phyloP scores from a whole-genome alignment of 1,284 basidiomycete genomes.

The Puccinia hordei region DNA sequence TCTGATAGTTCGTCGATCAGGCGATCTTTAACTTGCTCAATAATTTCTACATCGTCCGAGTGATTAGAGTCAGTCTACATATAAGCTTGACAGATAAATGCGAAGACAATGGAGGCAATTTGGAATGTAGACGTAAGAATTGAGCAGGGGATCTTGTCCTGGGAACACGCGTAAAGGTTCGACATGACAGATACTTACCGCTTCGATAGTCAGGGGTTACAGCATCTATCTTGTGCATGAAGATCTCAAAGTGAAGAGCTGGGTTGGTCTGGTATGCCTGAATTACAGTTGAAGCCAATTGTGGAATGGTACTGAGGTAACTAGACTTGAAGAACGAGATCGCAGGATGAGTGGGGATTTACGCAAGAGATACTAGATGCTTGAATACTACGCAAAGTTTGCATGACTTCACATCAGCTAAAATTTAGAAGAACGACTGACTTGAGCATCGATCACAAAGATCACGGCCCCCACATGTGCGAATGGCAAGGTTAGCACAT shows the following conservation, averaged over 20 bases:
- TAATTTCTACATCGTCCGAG: conserved; percentile 55
- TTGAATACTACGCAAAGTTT: not conserved
- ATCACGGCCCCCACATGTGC: conserved; percentile 65
- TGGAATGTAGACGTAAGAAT: conserved; percentile 1
- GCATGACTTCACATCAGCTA: not conserved
- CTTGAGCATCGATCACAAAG: conserved; percentile 96
- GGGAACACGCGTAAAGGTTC: conserved; percentile 26
- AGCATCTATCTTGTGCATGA: conserved; percentile 94
- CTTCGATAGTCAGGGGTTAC: conserved; percentile 88
- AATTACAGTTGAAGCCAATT: conserved; percentile 58
- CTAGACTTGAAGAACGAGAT: conserved; percentile 62
- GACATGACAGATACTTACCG: conserved; percentile 64
- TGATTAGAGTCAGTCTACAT: conserved; percentile 63
- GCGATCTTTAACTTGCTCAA: conserved; percentile 67
- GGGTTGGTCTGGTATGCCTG: conserved; percentile 70
- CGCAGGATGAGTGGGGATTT: conserved; percentile 27
- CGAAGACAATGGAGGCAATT: conserved; percentile 7
- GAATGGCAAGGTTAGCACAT: conserved; percentile 48
- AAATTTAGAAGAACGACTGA: conserved; percentile 59
- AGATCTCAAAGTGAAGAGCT: conserved; percentile 81
- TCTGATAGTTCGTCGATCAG: conserved; percentile 66
- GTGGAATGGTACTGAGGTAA: conserved; percentile 63
- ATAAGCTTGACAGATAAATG: conserved; percentile 1
- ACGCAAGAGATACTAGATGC: not conserved
- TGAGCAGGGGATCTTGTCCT: conserved; percentile 44